These are phyloP conservation scores for Litsea cubeba DNA, from an alignment of 164 flowering plant species.

Conservation along the genomic window DNA sequence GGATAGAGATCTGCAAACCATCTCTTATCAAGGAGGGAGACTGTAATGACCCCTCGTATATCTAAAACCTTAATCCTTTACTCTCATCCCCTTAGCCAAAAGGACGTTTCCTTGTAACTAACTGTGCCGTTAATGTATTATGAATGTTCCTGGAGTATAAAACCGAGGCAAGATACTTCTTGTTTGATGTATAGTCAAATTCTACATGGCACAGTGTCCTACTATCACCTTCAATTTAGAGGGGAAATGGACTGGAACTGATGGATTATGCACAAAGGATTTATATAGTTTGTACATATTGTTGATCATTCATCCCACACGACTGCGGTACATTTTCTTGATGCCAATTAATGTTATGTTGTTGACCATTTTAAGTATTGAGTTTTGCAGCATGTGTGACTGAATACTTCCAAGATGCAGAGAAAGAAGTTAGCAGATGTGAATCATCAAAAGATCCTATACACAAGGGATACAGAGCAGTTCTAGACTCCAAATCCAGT, in stretches of 20 bases:
- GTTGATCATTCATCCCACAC: not conserved
- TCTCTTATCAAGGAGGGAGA: too few species aligned
- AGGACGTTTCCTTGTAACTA: too few species aligned
- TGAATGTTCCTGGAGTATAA: too few species aligned
- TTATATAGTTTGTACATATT: not conserved
- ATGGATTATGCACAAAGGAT: not conserved
- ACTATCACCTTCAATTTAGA: too few species aligned
- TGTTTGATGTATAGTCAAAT: too few species aligned
- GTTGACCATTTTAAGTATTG: not conserved
- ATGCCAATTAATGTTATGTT: not conserved
- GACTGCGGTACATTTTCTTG: not conserved
- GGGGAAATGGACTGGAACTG: not conserved
- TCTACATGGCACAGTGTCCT: too few species aligned
- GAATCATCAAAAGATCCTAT: conserved; percentile 51
- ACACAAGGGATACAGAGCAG: conserved; percentile 68
- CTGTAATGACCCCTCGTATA: too few species aligned
- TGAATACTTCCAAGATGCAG: conserved; percentile 55
- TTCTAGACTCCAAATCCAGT: conserved; percentile 76
- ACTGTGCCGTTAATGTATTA: too few species aligned
- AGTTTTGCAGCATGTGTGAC: conserved; percentile 64
- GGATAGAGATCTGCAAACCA: too few species aligned
- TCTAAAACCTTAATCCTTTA: too few species aligned
- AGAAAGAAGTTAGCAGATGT: conserved; percentile 18
- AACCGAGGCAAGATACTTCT: too few species aligned
- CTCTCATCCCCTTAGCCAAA: too few species aligned